Percentiles rank a stretch among this genome's conserved stretches.
Conservation (phyloP, 305 asterid genomes). For the Fraxinus albicans region DNA sequence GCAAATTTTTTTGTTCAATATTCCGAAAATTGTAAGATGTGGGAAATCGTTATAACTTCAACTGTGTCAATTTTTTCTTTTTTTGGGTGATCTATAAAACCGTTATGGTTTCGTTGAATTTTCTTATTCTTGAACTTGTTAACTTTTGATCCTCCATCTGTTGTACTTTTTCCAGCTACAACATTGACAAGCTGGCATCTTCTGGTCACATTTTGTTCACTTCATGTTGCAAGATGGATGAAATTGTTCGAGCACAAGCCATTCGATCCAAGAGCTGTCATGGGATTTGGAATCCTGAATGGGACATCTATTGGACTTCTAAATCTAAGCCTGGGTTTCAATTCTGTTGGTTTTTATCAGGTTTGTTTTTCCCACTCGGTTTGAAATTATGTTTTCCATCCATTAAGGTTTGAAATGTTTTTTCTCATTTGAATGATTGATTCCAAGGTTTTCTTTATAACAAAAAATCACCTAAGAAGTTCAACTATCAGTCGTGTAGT, state of each 20-base stretch:
- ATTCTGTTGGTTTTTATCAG: slow-evolving; percentile 89
- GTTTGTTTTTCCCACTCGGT: slow-evolving; percentile 17
- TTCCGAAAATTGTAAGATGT: neutral
- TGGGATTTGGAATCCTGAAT: slow-evolving; percentile 78
- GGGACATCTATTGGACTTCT: slow-evolving; percentile 80
- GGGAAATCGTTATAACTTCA: neutral
- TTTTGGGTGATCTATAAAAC: neutral
- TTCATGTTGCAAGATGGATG: slow-evolving; percentile 70
- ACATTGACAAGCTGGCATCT: slow-evolving; percentile 92
- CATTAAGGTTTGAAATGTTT: neutral
- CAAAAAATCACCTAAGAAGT: slow-evolving; percentile 1
- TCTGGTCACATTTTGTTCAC: slow-evolving; percentile 80
- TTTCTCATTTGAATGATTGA: neutral
- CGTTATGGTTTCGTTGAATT: slow-evolving; percentile 1
- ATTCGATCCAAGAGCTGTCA: slow-evolving; percentile 72
- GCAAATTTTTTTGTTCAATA: neutral
- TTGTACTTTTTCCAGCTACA: slow-evolving; percentile 60
- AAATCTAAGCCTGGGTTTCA: slow-evolving; percentile 82
- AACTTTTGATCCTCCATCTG: slow-evolving; percentile 19
- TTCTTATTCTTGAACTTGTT: slow-evolving; percentile 21
- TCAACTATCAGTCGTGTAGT: neutral
- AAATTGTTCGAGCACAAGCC: slow-evolving; percentile 85
- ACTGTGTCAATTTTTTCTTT: neutral
- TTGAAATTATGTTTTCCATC: neutral
- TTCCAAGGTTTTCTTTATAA: slow-evolving; percentile 6